A percentile compares a stretch with the other conserved stretches of the same genome.
Evolutionary conservation across 495 filamentous ascomycete species (phyloP).

Genomic region (Parathielavia hyrcaniae): DNA sequence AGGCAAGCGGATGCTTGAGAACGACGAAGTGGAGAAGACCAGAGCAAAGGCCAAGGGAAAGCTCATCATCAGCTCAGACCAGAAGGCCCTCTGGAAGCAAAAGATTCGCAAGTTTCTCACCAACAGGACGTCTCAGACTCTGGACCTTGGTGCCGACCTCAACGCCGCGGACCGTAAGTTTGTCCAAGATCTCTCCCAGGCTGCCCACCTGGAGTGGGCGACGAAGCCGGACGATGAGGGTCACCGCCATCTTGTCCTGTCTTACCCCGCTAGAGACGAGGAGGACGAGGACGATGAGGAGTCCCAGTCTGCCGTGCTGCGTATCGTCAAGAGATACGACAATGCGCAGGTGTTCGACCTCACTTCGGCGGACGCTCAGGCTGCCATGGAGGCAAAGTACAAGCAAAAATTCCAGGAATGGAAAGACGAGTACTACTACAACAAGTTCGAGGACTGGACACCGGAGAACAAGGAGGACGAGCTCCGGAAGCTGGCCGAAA

Average conservation of each 20-base stretch:
- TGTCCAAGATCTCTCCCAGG: conserved; percentile 78
- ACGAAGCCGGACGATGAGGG: conserved; percentile 73
- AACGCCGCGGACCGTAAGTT: conserved; percentile 87
- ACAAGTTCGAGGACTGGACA: conserved; percentile 83
- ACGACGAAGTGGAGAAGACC: conserved; percentile 46
- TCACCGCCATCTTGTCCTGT: conserved; percentile 69
- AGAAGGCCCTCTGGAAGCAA: conserved; percentile 73
- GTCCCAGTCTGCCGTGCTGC: conserved; percentile 69
- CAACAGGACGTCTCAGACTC: conserved; percentile 45
- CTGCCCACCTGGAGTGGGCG: conserved; percentile 73
- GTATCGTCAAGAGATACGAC: conserved; percentile 84
- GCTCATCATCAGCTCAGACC: conserved; percentile 69
- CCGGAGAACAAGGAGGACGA: conserved; percentile 69
- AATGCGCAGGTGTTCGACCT: conserved; percentile 79
- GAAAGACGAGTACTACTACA: conserved; percentile 86
- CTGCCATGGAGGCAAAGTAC: conserved; percentile 72
- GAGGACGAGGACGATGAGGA: conserved; percentile 79
- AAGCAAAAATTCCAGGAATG: conserved; percentile 79
- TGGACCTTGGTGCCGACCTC: conserved; percentile 68
- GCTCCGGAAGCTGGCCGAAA: conserved; percentile 77
- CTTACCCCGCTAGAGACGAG: conserved; percentile 47
- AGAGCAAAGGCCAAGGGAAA: conserved; percentile 53
- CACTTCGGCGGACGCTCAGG: conserved; percentile 68
- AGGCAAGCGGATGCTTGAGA: conserved; percentile 60
- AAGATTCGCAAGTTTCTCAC: conserved; percentile 73